Evolutionary conservation across 192 early-diverging fungal species (phyloP), one percentile per base, ranked within the genome.

Genomic region (Coemansia sp.): DNA sequence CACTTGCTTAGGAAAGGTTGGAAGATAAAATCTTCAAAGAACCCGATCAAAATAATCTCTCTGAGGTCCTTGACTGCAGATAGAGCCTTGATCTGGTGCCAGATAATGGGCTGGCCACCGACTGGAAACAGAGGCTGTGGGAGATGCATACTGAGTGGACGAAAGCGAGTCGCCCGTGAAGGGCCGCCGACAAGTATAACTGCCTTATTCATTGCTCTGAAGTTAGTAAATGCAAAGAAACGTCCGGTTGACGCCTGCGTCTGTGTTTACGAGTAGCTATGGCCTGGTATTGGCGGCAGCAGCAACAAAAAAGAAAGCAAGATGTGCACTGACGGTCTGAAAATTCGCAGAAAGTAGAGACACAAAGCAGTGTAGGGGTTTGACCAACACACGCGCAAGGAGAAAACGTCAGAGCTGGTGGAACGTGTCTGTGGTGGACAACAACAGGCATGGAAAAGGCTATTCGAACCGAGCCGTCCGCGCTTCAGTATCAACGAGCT

Each of bases 71-170:
- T 84, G 51, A 97, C 83, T 78, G 90, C 91, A 20, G 94, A 91
- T 30, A 99, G 86, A 8, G 95, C 94, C 50, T 88, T 87, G 67
- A 99, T 89, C 79, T 97, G 97, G 85, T 99, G 97, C 74, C 90
- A 92, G 83, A 99, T 96, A 84, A 97, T 93, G 66, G 97, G 95
- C 54, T 86, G 84, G 22, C 95, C 95, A 27, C 95, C 97, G 57
- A 99, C 93, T 11, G 97, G 97, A 84, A 99, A 99, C 64, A 99
- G 85, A n/a, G 97, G 95, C 80, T 99, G 96, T 46, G 97, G 97
- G 8, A 88, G 87, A 68, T 95, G 90, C 84, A 99, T 89, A 52
- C 95, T 97, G 63, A 99, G 85, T 11, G 97, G 97, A 42, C 97
- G 89, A 88, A 99, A 99, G 60, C 95, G 91, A 19, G 97, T 99